phyloP scores from a whole-genome alignment of 2,329 filamentous ascomycete genomes.

The Diplodia sapinea region DNA sequence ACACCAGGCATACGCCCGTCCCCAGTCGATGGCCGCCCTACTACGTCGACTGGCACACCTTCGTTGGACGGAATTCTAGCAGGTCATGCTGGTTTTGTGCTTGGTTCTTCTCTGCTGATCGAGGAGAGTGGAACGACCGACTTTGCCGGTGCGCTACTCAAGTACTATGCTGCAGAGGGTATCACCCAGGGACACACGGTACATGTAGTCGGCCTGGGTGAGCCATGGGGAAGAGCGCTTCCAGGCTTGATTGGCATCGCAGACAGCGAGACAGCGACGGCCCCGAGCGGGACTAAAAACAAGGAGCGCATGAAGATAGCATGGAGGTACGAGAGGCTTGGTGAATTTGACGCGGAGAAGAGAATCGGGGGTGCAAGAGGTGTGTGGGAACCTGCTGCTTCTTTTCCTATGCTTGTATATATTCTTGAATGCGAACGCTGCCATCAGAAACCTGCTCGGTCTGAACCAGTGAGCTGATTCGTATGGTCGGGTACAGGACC shows the following conservation, averaged over 20 bases:
- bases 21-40: constrained; percentile 82
- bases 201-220: constrained; percentile 80
- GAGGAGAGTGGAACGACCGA: constrained; percentile 94
- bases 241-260: constrained; percentile 70
- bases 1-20: constrained; percentile 75
- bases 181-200: constrained; percentile 88
- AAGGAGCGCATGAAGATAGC: constrained; percentile 95
- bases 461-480: constrained; percentile 33
- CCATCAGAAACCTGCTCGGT: background rate
- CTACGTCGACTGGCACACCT: constrained; percentile 87
- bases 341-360: constrained; percentile 67
- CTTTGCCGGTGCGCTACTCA: constrained; percentile 81
- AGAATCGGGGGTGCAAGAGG: constrained; percentile 60
- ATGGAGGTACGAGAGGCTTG: constrained; percentile 91
- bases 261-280: constrained; percentile 44
- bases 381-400: constrained; percentile 49
- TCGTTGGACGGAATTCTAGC: constrained; percentile 85
- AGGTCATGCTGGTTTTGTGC: constrained; percentile 81
- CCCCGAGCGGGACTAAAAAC: constrained; percentile 47
- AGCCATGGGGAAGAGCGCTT: constrained; percentile 81
- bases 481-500: constrained; percentile 18
- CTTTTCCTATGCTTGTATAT: constrained; percentile 30
- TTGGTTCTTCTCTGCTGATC: constrained; percentile 80
- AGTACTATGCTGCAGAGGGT: constrained; percentile 92
- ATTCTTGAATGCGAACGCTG: constrained; percentile 23